phyloP scores from a whole-genome alignment of 768 basidiomycete species.

The Kwoniella sp. region DNA sequence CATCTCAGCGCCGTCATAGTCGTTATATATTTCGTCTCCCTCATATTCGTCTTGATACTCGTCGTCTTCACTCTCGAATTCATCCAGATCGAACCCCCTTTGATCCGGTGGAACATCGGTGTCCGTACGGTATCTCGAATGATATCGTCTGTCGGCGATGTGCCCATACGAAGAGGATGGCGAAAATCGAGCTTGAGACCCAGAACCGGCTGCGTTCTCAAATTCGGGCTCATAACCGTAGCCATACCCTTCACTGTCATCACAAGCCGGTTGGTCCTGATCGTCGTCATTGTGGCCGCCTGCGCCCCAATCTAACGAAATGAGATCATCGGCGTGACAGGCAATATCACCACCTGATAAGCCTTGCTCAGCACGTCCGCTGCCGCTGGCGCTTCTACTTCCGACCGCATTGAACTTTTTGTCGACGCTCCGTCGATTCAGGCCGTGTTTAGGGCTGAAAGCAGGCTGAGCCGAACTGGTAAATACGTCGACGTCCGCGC shows the following conservation, averaged over 20 bases:
- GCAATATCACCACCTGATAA: background rate
- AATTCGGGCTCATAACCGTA: constrained; percentile 8
- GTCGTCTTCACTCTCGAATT: background rate
- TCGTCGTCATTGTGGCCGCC: background rate
- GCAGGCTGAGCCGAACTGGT: constrained; percentile 2
- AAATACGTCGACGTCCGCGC: constrained; percentile 8
- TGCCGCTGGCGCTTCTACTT: background rate
- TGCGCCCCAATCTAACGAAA: background rate
- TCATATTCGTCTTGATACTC: constrained; percentile 6
- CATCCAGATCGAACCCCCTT: too few relatives aligned
- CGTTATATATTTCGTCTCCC: background rate
- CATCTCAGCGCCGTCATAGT: background rate
- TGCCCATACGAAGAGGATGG: too few relatives aligned
- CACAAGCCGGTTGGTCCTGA: background rate
- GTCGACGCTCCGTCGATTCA: background rate
- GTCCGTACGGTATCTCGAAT: too few relatives aligned
- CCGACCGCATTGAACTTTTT: background rate
- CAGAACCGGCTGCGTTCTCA: too few relatives aligned
- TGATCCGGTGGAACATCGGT: too few relatives aligned
- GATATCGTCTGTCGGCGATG: too few relatives aligned
- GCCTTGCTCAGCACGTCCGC: background rate
- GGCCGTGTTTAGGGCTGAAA: background rate
- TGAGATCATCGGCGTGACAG: background rate
- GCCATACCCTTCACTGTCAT: background rate
- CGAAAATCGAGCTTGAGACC: too few relatives aligned